phyloP scores from a whole-genome alignment of 2,329 filamentous ascomycete species.

The Alternaria gansuensis region DNA sequence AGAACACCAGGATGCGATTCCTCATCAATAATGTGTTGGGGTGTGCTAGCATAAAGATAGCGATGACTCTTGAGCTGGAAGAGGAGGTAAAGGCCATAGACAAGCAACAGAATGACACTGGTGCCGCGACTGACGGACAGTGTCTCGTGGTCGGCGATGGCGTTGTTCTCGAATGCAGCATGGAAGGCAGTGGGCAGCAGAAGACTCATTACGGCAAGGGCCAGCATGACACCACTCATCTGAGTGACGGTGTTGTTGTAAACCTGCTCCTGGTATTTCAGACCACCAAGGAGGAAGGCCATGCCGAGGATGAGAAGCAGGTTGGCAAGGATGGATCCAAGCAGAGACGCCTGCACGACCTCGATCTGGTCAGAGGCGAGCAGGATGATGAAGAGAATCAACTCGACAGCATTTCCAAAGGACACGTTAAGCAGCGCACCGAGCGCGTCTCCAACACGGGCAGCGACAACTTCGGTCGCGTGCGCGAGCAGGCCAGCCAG shows the following conservation, averaged over 20 bases:
- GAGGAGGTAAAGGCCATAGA: slow-evolving; percentile 83
- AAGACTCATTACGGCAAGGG: slow-evolving; percentile 87
- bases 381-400: slow-evolving; percentile 60
- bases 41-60: slow-evolving; percentile 90
- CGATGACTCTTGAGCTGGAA: slow-evolving; percentile 93
- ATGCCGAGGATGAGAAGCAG: slow-evolving; percentile 89
- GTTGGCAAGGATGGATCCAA: slow-evolving; percentile 90
- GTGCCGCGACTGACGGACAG: slow-evolving; percentile 89
- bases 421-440: slow-evolving; percentile 62
- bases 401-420: slow-evolving; percentile 63
- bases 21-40: slow-evolving; percentile 91
- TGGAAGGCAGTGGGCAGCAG: slow-evolving; percentile 93
- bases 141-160: slow-evolving; percentile 72
- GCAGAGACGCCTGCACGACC: slow-evolving; percentile 88
- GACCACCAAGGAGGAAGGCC: slow-evolving; percentile 85
- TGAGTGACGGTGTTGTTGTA: slow-evolving; percentile 96
- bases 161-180: slow-evolving; percentile 75
- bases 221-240: slow-evolving; percentile 93
- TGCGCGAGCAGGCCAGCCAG: slow-evolving; percentile 60
- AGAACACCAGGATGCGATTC: slow-evolving; percentile 87
- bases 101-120: slow-evolving; percentile 82
- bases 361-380: slow-evolving; percentile 75
- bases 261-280: slow-evolving; percentile 89
- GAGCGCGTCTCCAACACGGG: slow-evolving; percentile 58
- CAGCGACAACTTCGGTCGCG: slow-evolving; percentile 61